Conservation (phyloP, 768 basidiomycete genomes). For the Lactarius akahatsu region DNA sequence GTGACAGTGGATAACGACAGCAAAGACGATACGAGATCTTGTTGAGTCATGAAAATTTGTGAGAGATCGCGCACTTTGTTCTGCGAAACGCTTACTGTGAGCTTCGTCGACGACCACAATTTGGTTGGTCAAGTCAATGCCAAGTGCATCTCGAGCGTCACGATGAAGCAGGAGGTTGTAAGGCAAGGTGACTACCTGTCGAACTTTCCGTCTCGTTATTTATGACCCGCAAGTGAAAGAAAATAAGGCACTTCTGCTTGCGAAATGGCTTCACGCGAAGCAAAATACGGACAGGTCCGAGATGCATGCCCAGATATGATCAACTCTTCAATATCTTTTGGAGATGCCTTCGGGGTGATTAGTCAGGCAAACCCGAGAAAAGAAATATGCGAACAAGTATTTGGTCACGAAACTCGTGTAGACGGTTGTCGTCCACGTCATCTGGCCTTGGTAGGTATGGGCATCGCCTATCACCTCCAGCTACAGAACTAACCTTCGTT, state of each 20-base stretch:
- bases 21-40: slow-evolving; percentile 87
- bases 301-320: slow-evolving; percentile 65
- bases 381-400: slow-evolving; percentile 60
- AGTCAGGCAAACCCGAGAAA: background rate
- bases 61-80: background rate
- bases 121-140: slow-evolving; percentile 81
- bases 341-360: slow-evolving; percentile 57
- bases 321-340: slow-evolving; percentile 94
- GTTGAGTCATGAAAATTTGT: slow-evolving; percentile 3
- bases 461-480: slow-evolving; percentile 69
- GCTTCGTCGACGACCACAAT: slow-evolving; percentile 94
- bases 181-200: slow-evolving; percentile 83
- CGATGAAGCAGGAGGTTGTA: slow-evolving; percentile 90
- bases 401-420: slow-evolving; percentile 86
- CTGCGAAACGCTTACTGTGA: slow-evolving; percentile 64
- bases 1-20: slow-evolving; percentile 79
- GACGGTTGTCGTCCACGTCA: slow-evolving; percentile 52
- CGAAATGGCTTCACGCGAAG: slow-evolving; percentile 80
- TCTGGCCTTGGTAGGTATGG: slow-evolving; percentile 68
- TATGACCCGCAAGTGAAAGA: background rate
- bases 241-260: slow-evolving; percentile 71
- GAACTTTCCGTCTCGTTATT: slow-evolving; percentile 10
- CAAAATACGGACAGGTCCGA: slow-evolving; percentile 90
- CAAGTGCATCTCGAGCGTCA: slow-evolving; percentile 79
- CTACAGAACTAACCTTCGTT: slow-evolving; percentile 33